Conservation (phyloP, 2,329 filamentous ascomycete species). For the Microdochium bolleyi region DNA sequence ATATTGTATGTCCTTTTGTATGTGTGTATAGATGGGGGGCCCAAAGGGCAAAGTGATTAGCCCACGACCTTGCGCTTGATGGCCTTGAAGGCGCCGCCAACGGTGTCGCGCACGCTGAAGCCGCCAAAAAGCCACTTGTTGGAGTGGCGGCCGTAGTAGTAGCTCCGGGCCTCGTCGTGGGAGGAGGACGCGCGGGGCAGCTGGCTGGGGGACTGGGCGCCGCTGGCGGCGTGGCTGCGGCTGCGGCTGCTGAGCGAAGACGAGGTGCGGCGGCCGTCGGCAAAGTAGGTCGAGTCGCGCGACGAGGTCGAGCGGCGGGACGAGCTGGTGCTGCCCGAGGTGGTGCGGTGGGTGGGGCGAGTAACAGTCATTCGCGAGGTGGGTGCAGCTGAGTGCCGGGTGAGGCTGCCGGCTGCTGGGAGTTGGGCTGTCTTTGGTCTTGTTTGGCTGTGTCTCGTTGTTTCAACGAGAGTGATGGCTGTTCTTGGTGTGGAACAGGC, state of each 20-base stretch:
- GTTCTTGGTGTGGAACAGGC: neutral
- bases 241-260: neutral
- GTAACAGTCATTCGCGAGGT: neutral
- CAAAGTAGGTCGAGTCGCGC: neutral
- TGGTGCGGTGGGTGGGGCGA: neutral
- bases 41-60: neutral
- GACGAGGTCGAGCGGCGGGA: neutral
- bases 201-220: neutral
- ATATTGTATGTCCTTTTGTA: too few relatives aligned
- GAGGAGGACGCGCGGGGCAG: neutral
- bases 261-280: neutral
- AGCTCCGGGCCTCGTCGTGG: neutral
- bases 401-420: neutral
- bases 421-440: neutral
- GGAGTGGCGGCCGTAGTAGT: neutral
- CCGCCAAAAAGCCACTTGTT: slow-evolving; percentile 1
- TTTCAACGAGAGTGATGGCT: too few relatives aligned
- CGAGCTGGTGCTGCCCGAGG: neutral
- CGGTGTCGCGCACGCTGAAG: neutral
- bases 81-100: neutral
- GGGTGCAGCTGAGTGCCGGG: neutral
- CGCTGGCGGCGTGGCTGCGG: neutral
- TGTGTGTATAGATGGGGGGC: too few relatives aligned
- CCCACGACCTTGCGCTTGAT: neutral
- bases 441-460: neutral